Conservation (phyloP, 2,329 filamentous ascomycete species). For the Sporothrix protearum region DNA sequence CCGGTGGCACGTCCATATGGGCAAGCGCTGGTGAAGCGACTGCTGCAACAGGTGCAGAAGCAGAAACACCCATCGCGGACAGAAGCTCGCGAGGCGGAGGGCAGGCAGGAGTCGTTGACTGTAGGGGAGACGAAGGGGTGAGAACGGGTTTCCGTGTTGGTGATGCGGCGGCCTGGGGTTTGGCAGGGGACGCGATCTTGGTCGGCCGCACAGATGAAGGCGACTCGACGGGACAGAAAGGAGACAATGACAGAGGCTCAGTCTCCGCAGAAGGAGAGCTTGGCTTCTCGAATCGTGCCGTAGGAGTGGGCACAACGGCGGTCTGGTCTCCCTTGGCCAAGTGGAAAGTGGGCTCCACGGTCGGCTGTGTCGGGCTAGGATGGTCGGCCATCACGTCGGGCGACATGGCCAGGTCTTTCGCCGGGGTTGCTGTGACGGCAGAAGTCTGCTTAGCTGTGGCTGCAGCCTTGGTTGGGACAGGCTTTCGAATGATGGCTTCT, state of each 20-base stretch:
- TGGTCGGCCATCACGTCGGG: constrained; percentile 26
- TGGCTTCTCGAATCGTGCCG: neutral
- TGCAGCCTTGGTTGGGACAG: neutral
- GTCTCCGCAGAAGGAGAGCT: constrained; percentile 17
- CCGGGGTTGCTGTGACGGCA: neutral
- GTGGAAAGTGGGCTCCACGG: constrained; percentile 41
- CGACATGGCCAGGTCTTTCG: constrained; percentile 21
- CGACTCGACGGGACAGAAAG: constrained; percentile 24
- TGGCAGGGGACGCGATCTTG: constrained; percentile 23
- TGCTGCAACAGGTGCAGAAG: neutral
- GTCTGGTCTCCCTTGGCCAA: constrained; percentile 47
- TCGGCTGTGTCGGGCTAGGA: constrained; percentile 34
- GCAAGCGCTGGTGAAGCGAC: neutral
- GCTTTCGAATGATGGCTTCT: neutral
- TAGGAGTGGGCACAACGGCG: constrained; percentile 26
- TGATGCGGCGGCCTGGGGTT: constrained; percentile 5
- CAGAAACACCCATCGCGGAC: constrained; percentile 18
- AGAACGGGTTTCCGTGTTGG: constrained; percentile 16
- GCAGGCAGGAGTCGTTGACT: constrained; percentile 28
- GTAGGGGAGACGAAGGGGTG: constrained; percentile 24
- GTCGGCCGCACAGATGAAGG: constrained; percentile 27
- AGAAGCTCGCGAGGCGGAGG: constrained; percentile 27
- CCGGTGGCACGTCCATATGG: neutral
- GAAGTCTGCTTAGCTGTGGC: neutral
- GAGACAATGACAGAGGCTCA: constrained; percentile 22